phyloP scores from a whole-genome alignment of 441 rosid genomes.

The Populus hybrid region DNA sequence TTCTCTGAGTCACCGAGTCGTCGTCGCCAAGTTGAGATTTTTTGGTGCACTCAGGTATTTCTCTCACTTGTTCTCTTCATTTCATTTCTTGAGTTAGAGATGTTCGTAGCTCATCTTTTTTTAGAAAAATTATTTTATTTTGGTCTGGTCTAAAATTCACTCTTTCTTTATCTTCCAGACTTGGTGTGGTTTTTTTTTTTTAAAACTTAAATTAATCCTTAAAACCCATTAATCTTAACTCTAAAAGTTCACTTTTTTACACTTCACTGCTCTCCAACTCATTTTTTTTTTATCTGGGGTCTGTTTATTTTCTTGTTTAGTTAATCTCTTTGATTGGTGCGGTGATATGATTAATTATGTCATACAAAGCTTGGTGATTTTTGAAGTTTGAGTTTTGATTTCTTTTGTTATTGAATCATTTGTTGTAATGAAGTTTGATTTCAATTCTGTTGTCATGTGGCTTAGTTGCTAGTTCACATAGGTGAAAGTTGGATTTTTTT shows the following conservation, averaged over 20 bases:
- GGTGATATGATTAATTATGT: neutral
- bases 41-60: neutral
- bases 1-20: neutral
- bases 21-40: neutral
- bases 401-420: neutral
- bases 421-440: neutral
- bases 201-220: too few species aligned
- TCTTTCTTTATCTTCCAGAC: too few species aligned
- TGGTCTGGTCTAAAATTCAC: neutral
- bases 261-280: too few species aligned
- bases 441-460: neutral
- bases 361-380: neutral
- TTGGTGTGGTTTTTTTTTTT: too few species aligned
- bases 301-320: neutral
- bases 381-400: neutral
- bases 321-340: neutral
- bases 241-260: too few species aligned
- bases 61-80: neutral
- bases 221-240: too few species aligned
- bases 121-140: too few species aligned
- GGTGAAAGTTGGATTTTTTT: neutral
- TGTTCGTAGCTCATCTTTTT: too few species aligned
- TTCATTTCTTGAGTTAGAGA: neutral
- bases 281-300: neutral
- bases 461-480: neutral